Percentiles rank a stretch among this genome's conserved stretches.
Evolutionary conservation across 2,329 filamentous ascomycete genomes (phyloP).

Genomic region (Microsporum ferrugineum): DNA sequence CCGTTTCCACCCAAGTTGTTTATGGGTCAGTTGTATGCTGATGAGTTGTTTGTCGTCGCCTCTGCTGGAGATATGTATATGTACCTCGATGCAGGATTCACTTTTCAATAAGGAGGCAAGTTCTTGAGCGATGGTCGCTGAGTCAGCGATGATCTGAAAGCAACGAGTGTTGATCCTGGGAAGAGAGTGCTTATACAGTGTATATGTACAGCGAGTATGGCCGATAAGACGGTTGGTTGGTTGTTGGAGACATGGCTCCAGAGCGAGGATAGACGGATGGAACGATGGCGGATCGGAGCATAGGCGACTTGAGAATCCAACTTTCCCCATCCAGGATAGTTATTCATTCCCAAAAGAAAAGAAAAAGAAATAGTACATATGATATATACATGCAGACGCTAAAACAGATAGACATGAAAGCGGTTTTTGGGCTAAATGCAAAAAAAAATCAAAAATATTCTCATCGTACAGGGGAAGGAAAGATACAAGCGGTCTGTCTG

Average conservation of each 20-base stretch:
- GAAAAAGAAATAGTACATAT: background rate
- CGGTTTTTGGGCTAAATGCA: conserved; percentile 2
- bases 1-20: background rate
- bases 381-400: conserved; percentile 1
- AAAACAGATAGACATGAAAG: background rate
- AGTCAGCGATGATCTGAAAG: background rate
- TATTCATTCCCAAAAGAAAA: background rate
- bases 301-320: background rate
- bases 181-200: background rate
- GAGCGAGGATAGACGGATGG: background rate
- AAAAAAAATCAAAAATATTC: background rate
- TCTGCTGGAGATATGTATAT: background rate
- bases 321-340: background rate
- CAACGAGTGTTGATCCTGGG: background rate
- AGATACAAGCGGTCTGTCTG: background rate
- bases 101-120: background rate
- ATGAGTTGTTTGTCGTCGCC: background rate
- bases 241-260: too few species aligned
- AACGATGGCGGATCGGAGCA: background rate
- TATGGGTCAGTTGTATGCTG: background rate
- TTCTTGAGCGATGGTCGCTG: background rate
- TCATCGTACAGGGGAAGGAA: background rate
- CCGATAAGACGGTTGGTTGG: too few species aligned
- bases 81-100: background rate
- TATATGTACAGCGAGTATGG: background rate